Percentiles rank a stretch among this genome's conserved stretches.
phyloP scores from a whole-genome alignment of 768 basidiomycete genomes.

The Ephemerocybe angulata region DNA sequence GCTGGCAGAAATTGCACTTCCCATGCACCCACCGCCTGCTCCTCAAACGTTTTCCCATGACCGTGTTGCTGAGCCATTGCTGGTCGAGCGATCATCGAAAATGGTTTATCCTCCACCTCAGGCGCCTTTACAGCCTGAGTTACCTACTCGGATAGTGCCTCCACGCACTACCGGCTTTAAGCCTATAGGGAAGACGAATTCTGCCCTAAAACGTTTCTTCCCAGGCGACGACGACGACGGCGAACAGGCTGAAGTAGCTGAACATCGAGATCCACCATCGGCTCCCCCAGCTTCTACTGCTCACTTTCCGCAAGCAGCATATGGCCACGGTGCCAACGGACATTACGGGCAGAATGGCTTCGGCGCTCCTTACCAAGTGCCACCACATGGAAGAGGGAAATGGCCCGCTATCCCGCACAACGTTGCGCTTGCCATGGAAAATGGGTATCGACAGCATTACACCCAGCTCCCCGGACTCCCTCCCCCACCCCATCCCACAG shows the following conservation, averaged over 20 bases:
- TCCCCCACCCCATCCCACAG: background rate
- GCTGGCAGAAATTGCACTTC: background rate
- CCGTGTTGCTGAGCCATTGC: background rate
- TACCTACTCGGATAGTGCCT: constrained; percentile 11
- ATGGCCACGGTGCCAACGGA: no score
- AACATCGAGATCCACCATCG: background rate
- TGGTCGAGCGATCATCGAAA: constrained; percentile 5
- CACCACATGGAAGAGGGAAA: no score
- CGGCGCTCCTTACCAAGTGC: background rate
- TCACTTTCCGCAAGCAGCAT: no score
- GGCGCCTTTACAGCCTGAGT: constrained; percentile 21
- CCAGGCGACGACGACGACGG: constrained; percentile 75
- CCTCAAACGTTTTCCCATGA: constrained; percentile 5
- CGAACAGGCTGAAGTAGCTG: constrained; percentile 12
- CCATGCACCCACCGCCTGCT: constrained; percentile 9
- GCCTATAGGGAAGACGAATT: constrained; percentile 55
- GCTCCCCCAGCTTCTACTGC: background rate
- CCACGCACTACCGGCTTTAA: constrained; percentile 50
- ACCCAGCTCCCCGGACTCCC: background rate
- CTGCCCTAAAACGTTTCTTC: constrained; percentile 75
- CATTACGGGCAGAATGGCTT: background rate
- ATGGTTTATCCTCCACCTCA: background rate
- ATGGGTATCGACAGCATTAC: background rate
- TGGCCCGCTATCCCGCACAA: no score
- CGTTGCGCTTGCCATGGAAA: background rate